phyloP scores from a whole-genome alignment of 352 stramenopile species.

The Pythium brassicae region DNA sequence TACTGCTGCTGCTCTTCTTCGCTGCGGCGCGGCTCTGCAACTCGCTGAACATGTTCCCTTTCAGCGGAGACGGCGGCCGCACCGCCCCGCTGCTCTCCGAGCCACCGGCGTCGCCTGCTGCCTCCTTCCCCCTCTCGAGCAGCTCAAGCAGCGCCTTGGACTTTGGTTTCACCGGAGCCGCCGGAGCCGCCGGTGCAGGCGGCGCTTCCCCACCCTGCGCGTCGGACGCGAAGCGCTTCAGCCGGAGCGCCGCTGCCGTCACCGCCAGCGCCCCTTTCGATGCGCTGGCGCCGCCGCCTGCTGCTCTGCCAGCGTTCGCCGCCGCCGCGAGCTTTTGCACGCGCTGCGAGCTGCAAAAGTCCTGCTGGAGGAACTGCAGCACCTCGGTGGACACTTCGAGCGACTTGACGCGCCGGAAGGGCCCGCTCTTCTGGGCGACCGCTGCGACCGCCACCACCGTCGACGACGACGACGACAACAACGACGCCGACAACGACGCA shows the following conservation, averaged over 20 bases:
- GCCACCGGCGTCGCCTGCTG: conserved; percentile 7
- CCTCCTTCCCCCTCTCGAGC: conserved; percentile 20
- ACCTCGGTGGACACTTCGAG: conserved; percentile 60
- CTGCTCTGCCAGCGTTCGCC: not conserved
- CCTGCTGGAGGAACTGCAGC: conserved; percentile 62
- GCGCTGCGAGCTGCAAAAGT: conserved; percentile 55
- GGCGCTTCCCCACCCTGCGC: not conserved
- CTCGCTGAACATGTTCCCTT: conserved; percentile 32
- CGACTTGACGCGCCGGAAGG: conserved; percentile 43
- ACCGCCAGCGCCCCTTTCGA: conserved; percentile 2
- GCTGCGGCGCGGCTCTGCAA: conserved; percentile 30
- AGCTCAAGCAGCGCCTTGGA: conserved; percentile 47
- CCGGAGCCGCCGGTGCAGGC: not conserved
- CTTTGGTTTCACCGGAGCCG: conserved; percentile 28
- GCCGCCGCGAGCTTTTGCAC: conserved; percentile 5
- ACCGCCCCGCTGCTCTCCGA: too few relatives aligned
- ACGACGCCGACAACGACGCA: not conserved
- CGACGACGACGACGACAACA: not conserved
- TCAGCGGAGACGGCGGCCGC: conserved; percentile 8
- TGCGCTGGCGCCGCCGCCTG: not conserved
- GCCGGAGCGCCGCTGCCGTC: conserved; percentile 4
- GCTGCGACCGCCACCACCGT: too few relatives aligned
- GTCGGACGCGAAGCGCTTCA: conserved; percentile 15
- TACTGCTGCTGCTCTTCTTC: not conserved
- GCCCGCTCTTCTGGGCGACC: conserved; percentile 4